phyloP scores from a whole-genome alignment of 1,284 basidiomycete species.

The Sanghuangporus sanghuang region DNA sequence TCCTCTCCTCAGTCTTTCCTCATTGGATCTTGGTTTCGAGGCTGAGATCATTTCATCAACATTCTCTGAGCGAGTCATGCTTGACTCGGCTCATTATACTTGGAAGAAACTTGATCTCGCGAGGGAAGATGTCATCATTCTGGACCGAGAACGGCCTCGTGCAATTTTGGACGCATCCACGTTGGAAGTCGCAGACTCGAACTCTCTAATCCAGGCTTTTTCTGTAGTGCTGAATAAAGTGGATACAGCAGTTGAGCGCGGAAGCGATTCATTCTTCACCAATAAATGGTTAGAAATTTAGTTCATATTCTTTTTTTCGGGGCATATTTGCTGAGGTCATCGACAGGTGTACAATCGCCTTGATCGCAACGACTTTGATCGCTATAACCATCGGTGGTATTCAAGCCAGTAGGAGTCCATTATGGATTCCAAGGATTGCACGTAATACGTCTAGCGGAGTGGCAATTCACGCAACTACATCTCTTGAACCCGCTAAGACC shows the following conservation, averaged over 20 bases:
- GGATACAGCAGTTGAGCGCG: neutral
- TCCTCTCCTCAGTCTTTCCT: slow-evolving; percentile 13
- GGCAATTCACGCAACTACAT: neutral
- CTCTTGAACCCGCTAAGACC: neutral
- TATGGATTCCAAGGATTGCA: neutral
- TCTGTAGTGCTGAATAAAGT: neutral
- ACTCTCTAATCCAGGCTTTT: neutral
- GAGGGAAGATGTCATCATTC: slow-evolving; percentile 3
- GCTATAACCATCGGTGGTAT: slow-evolving; percentile 11
- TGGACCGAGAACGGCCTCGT: slow-evolving; percentile 2
- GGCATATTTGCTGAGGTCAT: neutral
- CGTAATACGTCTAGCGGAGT: neutral
- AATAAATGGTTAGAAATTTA: slow-evolving; percentile 12
- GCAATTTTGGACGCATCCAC: slow-evolving; percentile 12
- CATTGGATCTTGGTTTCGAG: slow-evolving; percentile 11
- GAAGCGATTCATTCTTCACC: neutral
- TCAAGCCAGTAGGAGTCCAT: neutral
- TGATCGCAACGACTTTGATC: slow-evolving; percentile 8
- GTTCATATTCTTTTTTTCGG: neutral
- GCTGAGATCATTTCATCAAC: neutral
- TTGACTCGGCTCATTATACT: slow-evolving; percentile 15
- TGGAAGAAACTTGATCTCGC: slow-evolving; percentile 14
- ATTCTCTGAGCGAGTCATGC: slow-evolving; percentile 15
- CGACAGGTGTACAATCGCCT: slow-evolving; percentile 12
- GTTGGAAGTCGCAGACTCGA: slow-evolving; percentile 2